Evolutionary conservation across 768 basidiomycete species (phyloP), one percentile per base, ranked within the genome.

Genomic region (Leccinum broughii): DNA sequence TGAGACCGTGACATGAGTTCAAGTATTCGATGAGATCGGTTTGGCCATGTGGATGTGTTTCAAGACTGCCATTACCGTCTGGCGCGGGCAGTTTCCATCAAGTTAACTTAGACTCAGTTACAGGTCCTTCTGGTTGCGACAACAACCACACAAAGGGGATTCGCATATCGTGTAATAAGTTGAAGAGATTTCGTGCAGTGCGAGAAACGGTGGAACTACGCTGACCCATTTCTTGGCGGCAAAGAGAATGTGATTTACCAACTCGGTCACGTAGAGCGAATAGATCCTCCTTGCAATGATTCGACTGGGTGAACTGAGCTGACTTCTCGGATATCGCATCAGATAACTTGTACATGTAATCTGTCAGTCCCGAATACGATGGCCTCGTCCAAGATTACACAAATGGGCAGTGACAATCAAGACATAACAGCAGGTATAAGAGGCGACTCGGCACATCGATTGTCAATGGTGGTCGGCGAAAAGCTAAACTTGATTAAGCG

Each of bases 401-500:
- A n/a, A 41, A n/a, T n/a, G 4, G 41, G 44, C 3, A 20, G 6
- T 46, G 0, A 46, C 4, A 11, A 2, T 46, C 44, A 3, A 20
- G 44, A 46, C 44, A 46, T 44, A 20, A 20, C 44, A 46, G 44
- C 44, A 46, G 11, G n/a, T 17, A 10, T 2, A 46, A 46, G 10
- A 20, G n/a, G n/a, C 4, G 10, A 10, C 41, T n/a, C n/a, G 41
- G 51, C 28, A 51, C 22, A 30, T 6, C 15, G 17, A 5, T 3
- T 17, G 8, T 30, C 11, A 34, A 34, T 13, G 44, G 44, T 30
- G 51, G 17, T 14, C 17, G 5, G 22, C 26, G 2, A 30, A 11
- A 11, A 6, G 17, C 51, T 70, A 75, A 22, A 61, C 73, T 61
- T 75, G 73, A 58, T 39, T 65, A 50, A 75, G 62, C n/a, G 73